A percentile compares a stretch with the other conserved stretches of the same genome.
phyloP scores from a whole-genome alignment of 1,139 yeast species.

The Zygoascus hellenicus region DNA sequence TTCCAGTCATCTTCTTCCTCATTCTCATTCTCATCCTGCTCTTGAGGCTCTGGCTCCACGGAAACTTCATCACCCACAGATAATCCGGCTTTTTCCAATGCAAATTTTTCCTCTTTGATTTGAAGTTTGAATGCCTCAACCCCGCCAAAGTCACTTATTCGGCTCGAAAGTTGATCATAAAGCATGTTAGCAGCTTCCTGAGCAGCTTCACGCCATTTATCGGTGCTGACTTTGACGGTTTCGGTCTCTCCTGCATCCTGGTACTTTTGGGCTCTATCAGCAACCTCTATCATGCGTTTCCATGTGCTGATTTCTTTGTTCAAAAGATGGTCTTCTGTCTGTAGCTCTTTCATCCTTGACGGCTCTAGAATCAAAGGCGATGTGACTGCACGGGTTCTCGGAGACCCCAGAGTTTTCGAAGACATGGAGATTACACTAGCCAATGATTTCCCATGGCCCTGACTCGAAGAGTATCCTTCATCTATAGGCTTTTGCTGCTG shows the following conservation, averaged over 20 bases:
- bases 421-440: neutral
- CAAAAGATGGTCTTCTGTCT: conserved; percentile 20
- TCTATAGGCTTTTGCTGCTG: neutral
- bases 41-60: conserved; percentile 31
- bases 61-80: conserved; percentile 29
- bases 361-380: neutral
- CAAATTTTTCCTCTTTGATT: conserved; percentile 25
- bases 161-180: conserved; percentile 38
- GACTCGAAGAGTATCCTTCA: neutral
- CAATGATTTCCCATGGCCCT: conserved; percentile 2
- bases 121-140: conserved; percentile 38
- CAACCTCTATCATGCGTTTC: conserved; percentile 28
- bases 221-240: conserved; percentile 31
- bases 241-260: conserved; percentile 26
- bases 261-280: conserved; percentile 37
- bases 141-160: conserved; percentile 43
- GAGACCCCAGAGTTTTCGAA: neutral
- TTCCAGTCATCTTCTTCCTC: conserved; percentile 26
- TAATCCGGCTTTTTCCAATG: conserved; percentile 14
- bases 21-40: conserved; percentile 18
- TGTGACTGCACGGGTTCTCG: neutral
- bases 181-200: conserved; percentile 42
- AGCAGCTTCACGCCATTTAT: conserved; percentile 43
- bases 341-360: neutral
- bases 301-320: conserved; percentile 28